Evolutionary conservation across 2,329 filamentous ascomycete genomes (phyloP).

Genomic region (Trichophyton simii): DNA sequence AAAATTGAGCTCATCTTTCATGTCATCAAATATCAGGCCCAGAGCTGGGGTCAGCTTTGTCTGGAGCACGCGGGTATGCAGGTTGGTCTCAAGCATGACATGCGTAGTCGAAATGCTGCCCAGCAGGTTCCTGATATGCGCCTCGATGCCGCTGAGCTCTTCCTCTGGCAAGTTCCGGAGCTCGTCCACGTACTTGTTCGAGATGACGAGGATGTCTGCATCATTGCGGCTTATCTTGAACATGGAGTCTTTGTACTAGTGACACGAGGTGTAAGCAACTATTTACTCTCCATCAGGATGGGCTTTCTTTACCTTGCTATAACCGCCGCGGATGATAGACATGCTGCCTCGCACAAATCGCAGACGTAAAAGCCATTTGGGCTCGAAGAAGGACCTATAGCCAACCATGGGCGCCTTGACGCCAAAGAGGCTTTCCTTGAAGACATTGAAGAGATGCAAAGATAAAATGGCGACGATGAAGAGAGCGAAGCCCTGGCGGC

Average conservation of each 20-base stretch:
- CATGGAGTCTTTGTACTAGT: slow-evolving; percentile 11
- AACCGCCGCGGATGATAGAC: background rate
- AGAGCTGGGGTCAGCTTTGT: slow-evolving; percentile 15
- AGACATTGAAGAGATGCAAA: no score
- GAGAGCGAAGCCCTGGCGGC: no score
- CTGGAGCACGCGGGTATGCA: slow-evolving; percentile 6
- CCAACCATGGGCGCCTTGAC: slow-evolving; percentile 9
- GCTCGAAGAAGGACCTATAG: slow-evolving; percentile 4
- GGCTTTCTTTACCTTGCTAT: background rate
- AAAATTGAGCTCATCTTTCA: background rate
- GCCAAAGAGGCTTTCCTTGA: no score
- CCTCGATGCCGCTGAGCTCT: slow-evolving; percentile 14
- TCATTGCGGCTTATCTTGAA: slow-evolving; percentile 11
- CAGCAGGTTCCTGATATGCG: slow-evolving; percentile 12
- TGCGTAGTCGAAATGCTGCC: background rate
- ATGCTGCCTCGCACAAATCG: background rate
- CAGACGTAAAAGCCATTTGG: slow-evolving; percentile 3
- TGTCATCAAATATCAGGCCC: background rate
- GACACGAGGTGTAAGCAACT: no score
- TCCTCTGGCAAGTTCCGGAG: slow-evolving; percentile 14
- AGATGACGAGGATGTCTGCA: slow-evolving; percentile 16
- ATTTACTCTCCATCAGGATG: no score
- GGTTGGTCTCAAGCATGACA: background rate
- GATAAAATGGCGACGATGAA: no score
- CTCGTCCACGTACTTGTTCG: slow-evolving; percentile 19